These are phyloP conservation scores for Datisca glomerata DNA, from an alignment of 306 rosid species.

Conservation along the genomic window DNA sequence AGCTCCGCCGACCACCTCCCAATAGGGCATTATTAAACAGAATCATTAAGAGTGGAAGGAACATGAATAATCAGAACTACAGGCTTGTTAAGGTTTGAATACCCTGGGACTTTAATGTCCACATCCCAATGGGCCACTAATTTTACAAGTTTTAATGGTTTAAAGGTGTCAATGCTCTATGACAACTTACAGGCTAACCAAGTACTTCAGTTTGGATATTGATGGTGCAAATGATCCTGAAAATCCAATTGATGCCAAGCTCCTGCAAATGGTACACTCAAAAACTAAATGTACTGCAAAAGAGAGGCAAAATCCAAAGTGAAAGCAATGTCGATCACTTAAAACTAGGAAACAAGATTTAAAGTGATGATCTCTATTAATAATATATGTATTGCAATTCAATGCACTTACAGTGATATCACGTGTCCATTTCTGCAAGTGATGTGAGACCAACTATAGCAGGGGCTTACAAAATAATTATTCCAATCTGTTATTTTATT, in stretches of 20 bases:
- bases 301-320: not conserved
- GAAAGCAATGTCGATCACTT: not conserved
- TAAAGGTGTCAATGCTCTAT: no score
- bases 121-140: no score
- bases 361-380: not conserved
- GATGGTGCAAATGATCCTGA: conserved; percentile 77
- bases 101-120: no score
- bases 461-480: conserved; percentile 60
- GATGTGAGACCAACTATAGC: conserved; percentile 80
- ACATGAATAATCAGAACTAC: no score
- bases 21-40: no score
- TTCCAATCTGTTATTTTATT: conserved; percentile 60
- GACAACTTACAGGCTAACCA: conserved; percentile 69
- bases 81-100: no score
- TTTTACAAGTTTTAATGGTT: no score
- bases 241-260: conserved; percentile 60
- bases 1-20: no score
- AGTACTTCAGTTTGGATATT: conserved; percentile 50
- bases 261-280: conserved; percentile 36
- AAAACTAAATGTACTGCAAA: conserved; percentile 18
- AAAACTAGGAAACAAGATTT: not conserved
- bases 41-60: no score
- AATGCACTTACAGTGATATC: conserved; percentile 64
- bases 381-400: not conserved
- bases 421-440: conserved; percentile 65